Evolutionary conservation across 2,329 filamentous ascomycete genomes (phyloP).

Genomic region (Phoma sp.): DNA sequence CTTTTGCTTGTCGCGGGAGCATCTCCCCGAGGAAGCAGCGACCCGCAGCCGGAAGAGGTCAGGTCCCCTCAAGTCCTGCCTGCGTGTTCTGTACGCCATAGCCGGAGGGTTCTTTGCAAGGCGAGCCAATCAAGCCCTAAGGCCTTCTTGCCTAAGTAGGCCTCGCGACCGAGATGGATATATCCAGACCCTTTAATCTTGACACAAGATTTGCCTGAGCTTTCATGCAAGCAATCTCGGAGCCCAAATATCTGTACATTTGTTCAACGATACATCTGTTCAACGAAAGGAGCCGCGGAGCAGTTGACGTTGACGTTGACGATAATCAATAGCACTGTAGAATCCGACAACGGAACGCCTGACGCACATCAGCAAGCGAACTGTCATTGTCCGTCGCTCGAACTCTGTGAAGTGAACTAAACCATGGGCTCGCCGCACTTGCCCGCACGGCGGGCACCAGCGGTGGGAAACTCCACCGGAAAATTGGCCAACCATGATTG

Average conservation of each 20-base stretch:
- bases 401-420: neutral
- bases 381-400: neutral
- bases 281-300: neutral
- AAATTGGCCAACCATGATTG: too few species aligned
- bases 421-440: slow-evolving; percentile 4
- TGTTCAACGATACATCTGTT: neutral
- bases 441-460: neutral
- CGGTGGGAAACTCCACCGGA: neutral
- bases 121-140: slow-evolving; percentile 2
- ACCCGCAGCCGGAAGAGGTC: slow-evolving; percentile 1
- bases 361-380: neutral
- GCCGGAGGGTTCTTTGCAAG: neutral
- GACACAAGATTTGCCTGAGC: slow-evolving; percentile 5
- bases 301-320: neutral
- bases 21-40: neutral
- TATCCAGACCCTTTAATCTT: slow-evolving; percentile 11
- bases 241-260: neutral
- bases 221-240: neutral
- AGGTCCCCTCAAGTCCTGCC: neutral
- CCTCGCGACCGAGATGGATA: neutral
- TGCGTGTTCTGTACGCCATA: slow-evolving; percentile 2
- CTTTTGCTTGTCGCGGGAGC: neutral
- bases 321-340: neutral
- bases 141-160: slow-evolving; percentile 1
- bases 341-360: neutral